Evolutionary conservation across 1,284 basidiomycete genomes (phyloP), one percentile per base, ranked within the genome.

Genomic region (Cryptococcus hybrid): DNA sequence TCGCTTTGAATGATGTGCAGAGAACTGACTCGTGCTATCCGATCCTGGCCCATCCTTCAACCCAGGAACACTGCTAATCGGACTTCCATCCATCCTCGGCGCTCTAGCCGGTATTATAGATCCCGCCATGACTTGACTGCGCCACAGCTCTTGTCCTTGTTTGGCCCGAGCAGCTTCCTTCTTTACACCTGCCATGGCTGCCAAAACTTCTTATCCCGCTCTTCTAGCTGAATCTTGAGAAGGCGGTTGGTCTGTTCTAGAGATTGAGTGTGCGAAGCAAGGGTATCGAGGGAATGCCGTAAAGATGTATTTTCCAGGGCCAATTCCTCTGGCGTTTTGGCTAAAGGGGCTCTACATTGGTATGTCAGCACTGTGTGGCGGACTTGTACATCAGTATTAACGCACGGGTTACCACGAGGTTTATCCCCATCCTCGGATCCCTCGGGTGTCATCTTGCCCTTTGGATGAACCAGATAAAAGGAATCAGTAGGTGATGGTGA

Each of bases 251-350:
- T 64, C 34, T 63, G 35, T 36, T 75, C 73, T 1, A 78, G 52
- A 8, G 57, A 43, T 30, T 77, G 66, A 1, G 69, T 64, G 44
- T 76, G 77, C 2, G 61, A 54, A 1, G 78, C 74, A 13, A 79
- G 55, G 0, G 72, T 66, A 50, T 79, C 77, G 5, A 79, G 60
- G 0, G 72, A 74, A 2, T 66, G 62, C 6, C 76, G 68, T 5
- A 79, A 65, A 2, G 71, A 70, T 18, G 64, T 64, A 46, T 79
- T 79, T 60, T 79, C 78, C 18, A 79, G 60, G 5, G 56, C 60
- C 1, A 79, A 66, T 58, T 79, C 78, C 60, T 79, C 78, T 2
- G 69, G 68, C 1, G 78, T 78, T 57, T 79, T 79, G 38, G 52
- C 47, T 7, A 64, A 42, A 49, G 55, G 67, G 12, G 42, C 47